These are phyloP conservation scores for Paspalum notatum DNA, from an alignment of 176 grass and related monocot species.

Conservation along the genomic window DNA sequence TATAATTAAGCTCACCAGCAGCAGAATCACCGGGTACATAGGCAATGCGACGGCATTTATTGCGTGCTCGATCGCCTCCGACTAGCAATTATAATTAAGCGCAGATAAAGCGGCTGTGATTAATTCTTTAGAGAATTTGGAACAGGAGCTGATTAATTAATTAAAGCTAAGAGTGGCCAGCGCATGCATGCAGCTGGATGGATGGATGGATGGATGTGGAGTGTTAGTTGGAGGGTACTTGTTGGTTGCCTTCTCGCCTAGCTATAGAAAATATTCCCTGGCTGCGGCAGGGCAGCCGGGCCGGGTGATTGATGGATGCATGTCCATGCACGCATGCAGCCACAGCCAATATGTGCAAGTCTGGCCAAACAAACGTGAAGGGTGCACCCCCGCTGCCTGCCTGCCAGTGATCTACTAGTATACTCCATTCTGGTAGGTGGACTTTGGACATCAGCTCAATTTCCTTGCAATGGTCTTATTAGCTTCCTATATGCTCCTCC, in stretches of 20 bases:
- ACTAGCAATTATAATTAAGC: background rate
- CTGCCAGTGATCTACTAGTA: background rate
- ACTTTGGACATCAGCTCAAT: conserved; percentile 43
- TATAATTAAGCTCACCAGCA: conserved; percentile 23
- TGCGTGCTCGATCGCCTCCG: conserved; percentile 35
- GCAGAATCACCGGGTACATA: conserved; percentile 20
- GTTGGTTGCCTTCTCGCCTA: conserved; percentile 37
- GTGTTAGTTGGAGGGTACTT: conserved; percentile 62
- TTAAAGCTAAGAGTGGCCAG: too few relatives aligned
- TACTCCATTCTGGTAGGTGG: conserved; percentile 32
- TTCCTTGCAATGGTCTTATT: background rate
- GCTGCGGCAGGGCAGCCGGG: background rate
- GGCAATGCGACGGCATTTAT: conserved; percentile 24
- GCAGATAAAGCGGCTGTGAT: background rate
- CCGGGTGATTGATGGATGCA: conserved; percentile 33
- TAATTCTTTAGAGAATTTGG: background rate
- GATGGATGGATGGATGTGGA: background rate
- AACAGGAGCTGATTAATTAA: too few relatives aligned
- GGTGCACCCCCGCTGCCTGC: background rate
- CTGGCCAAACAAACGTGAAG: conserved; percentile 44
- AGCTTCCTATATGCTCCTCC: too few relatives aligned
- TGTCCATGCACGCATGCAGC: conserved; percentile 34
- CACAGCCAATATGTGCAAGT: background rate
- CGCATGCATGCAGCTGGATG: background rate
- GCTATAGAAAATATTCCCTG: conserved; percentile 48